Percentiles rank a stretch among this genome's conserved stretches.
These are phyloP conservation scores for Penicillium sp. DNA, from an alignment of 2,329 filamentous ascomycete genomes.

Conservation along the genomic window DNA sequence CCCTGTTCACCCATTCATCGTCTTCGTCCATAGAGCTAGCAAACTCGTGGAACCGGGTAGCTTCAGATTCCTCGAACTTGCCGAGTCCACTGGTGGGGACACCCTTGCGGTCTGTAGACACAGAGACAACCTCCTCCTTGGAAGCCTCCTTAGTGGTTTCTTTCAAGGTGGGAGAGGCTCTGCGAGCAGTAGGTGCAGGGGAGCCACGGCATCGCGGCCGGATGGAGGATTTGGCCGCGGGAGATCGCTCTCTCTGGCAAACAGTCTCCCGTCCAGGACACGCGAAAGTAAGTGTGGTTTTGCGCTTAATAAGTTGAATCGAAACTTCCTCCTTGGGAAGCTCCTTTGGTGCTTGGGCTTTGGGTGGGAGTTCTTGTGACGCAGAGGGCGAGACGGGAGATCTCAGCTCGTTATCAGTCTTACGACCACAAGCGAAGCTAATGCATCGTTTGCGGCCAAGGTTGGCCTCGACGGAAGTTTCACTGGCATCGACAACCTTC, in stretches of 20 bases:
- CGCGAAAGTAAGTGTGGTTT: slow-evolving; percentile 47
- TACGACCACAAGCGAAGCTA: slow-evolving; percentile 80
- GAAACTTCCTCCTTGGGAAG: slow-evolving; percentile 9
- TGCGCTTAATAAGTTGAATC: slow-evolving; percentile 39
- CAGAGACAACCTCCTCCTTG: slow-evolving; percentile 15
- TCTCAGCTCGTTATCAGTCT: slow-evolving; percentile 44
- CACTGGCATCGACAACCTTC: slow-evolving; percentile 40
- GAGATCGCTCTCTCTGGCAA: slow-evolving; percentile 28
- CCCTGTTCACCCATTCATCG: slow-evolving; percentile 86
- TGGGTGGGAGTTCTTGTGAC: slow-evolving; percentile 28
- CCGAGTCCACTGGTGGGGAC: slow-evolving; percentile 38
- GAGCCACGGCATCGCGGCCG: slow-evolving; percentile 38
- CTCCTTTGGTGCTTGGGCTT: slow-evolving; percentile 11
- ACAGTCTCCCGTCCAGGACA: slow-evolving; percentile 42
- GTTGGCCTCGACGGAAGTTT: slow-evolving; percentile 61
- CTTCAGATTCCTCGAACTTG: slow-evolving; percentile 44
- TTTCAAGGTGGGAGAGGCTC: slow-evolving; percentile 22
- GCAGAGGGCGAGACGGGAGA: slow-evolving; percentile 21
- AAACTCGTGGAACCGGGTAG: slow-evolving; percentile 77
- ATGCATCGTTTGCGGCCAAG: slow-evolving; percentile 82
- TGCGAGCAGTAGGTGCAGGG: slow-evolving; percentile 40
- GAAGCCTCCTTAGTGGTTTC: background rate
- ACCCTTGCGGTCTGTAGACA: slow-evolving; percentile 21
- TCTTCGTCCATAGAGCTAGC: slow-evolving; percentile 76
- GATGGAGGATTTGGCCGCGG: slow-evolving; percentile 22